Conservation (phyloP, 2,329 filamentous ascomycete genomes). For the Colletotrichum melonis region DNA sequence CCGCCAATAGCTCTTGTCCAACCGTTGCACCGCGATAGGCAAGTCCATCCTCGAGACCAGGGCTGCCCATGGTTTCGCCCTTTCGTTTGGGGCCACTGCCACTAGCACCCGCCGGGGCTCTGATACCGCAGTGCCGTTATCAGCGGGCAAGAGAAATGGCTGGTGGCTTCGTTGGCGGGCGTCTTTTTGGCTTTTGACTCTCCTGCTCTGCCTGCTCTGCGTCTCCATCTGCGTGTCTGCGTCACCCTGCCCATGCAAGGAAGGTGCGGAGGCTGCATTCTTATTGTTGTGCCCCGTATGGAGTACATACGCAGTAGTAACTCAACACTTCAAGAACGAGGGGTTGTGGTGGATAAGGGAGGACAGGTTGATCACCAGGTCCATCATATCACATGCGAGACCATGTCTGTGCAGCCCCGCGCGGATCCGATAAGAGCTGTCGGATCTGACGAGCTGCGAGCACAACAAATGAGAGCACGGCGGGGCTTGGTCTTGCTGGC, state of each 20-base stretch:
- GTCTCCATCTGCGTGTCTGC: neutral
- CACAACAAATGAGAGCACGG: neutral
- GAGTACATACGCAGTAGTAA: too few species aligned
- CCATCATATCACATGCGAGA: neutral
- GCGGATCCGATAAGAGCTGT: neutral
- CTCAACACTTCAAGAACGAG: neutral
- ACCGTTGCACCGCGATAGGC: constrained; percentile 31
- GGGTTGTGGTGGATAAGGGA: neutral
- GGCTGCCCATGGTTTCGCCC: constrained; percentile 23
- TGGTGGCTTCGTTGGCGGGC: constrained; percentile 1
- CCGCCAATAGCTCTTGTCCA: constrained; percentile 26
- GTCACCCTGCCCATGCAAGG: neutral
- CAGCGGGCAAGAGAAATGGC: neutral
- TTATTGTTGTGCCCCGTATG: neutral
- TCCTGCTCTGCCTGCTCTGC: neutral
- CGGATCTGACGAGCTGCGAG: neutral
- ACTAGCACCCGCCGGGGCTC: constrained; percentile 14
- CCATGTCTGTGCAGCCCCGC: neutral
- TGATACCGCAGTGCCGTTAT: constrained; percentile 18
- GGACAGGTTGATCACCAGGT: neutral
- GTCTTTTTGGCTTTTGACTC: neutral
- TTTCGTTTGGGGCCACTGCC: constrained; percentile 21
- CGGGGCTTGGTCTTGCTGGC: neutral
- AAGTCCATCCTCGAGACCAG: constrained; percentile 31
- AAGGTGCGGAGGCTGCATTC: neutral